Percentiles rank a stretch among this genome's conserved stretches.
Evolutionary conservation across 1,284 basidiomycete species (phyloP).

Genomic region (Tilletia caries): DNA sequence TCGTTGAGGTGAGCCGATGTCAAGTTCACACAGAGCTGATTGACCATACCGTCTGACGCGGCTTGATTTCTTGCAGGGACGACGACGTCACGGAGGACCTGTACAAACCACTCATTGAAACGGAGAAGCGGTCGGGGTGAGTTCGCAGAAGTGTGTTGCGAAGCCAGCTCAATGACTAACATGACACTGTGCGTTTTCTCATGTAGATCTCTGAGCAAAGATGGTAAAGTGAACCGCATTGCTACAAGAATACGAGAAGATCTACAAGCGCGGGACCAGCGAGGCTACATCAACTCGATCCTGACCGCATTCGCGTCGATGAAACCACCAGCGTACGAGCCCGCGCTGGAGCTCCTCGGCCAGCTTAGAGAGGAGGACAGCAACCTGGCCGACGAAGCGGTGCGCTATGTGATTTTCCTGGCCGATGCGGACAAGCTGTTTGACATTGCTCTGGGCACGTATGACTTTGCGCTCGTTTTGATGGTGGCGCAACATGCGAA

Average conservation of each 20-base stretch:
- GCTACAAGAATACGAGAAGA: constrained; percentile 75
- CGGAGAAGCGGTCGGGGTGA: neutral
- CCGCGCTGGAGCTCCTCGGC: constrained; percentile 73
- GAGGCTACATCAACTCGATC: constrained; percentile 82
- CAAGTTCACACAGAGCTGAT: too few species aligned
- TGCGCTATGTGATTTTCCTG: constrained; percentile 97
- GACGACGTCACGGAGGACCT: constrained; percentile 54
- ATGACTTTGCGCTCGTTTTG: constrained; percentile 90
- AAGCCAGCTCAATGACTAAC: too few species aligned
- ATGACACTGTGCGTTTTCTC: neutral
- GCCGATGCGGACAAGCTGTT: constrained; percentile 89
- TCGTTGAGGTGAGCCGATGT: constrained; percentile 57
- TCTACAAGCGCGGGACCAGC: constrained; percentile 67
- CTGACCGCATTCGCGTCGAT: constrained; percentile 90
- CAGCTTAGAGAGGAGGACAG: constrained; percentile 70
- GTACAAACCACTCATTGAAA: constrained; percentile 44
- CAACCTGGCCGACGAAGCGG: constrained; percentile 83
- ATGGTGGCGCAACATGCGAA: constrained; percentile 96
- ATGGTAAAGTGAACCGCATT: constrained; percentile 64
- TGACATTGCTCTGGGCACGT: constrained; percentile 95
- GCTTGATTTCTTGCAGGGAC: constrained; percentile 27
- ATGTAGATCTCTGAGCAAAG: constrained; percentile 53
- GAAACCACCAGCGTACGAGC: constrained; percentile 83
- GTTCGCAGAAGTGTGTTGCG: neutral
- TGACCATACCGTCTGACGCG: too few species aligned